phyloP scores from a whole-genome alignment of 257 asterid species.

The Lantana camara region DNA sequence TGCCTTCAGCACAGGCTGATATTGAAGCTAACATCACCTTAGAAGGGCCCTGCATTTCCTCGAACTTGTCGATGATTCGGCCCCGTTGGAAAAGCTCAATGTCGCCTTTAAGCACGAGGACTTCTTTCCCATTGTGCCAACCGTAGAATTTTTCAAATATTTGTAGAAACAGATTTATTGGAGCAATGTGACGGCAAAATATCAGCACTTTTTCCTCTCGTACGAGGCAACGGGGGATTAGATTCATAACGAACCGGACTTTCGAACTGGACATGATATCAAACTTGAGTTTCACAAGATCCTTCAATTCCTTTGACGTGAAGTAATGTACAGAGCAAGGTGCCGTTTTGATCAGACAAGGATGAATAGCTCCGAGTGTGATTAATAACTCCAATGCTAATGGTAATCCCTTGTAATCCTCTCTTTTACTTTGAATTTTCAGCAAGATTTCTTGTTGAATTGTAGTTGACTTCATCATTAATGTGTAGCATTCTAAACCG shows the following conservation, averaged over 20 bases:
- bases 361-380: conserved; percentile 95
- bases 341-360: conserved; percentile 88
- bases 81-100: conserved; percentile 95
- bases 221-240: conserved; percentile 72
- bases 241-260: conserved; percentile 89
- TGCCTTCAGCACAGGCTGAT: conserved; percentile 96
- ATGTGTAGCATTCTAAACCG: conserved; percentile 87
- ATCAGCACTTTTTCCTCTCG: conserved; percentile 76
- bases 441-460: conserved; percentile 68
- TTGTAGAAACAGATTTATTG: conserved; percentile 78
- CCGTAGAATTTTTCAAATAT: conserved; percentile 72
- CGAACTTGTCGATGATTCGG: conserved; percentile 86
- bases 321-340: conserved; percentile 72
- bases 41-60: conserved; percentile 85
- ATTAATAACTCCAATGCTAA: conserved; percentile 82
- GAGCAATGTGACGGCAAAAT: conserved; percentile 95
- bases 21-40: conserved; percentile 94
- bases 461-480: conserved; percentile 91
- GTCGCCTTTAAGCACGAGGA: conserved; percentile 94
- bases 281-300: conserved; percentile 70
- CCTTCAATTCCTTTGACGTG: conserved; percentile 55
- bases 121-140: conserved; percentile 89
- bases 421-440: conserved; percentile 81
- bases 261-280: conserved; percentile 82
- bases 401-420: conserved; percentile 80